phyloP scores from a whole-genome alignment of 1,284 basidiomycete genomes.

The Schizophyllum commune region DNA sequence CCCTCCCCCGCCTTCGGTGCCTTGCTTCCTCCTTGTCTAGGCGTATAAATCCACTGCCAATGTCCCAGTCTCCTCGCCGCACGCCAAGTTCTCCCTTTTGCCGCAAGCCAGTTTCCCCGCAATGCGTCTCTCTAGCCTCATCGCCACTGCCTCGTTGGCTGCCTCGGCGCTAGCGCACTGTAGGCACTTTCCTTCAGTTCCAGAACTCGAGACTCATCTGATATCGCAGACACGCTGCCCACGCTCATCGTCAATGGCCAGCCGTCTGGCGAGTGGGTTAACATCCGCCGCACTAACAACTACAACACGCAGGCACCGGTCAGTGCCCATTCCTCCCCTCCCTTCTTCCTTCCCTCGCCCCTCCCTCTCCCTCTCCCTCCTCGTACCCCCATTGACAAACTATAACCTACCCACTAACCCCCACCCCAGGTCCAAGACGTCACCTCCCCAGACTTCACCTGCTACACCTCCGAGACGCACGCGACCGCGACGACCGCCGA shows the following conservation, averaged over 20 bases:
- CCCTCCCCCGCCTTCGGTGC: no score
- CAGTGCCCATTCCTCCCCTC: neutral
- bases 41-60: neutral
- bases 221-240: slow-evolving; percentile 30
- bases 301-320: slow-evolving; percentile 33
- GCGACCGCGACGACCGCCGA: slow-evolving; percentile 25
- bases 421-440: slow-evolving; percentile 24
- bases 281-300: slow-evolving; percentile 38
- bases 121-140: neutral
- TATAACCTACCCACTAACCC: neutral
- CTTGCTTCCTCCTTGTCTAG: neutral
- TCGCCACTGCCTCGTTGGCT: neutral
- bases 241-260: slow-evolving; percentile 30
- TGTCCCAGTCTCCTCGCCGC: neutral
- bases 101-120: no score
- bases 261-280: slow-evolving; percentile 29
- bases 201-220: neutral
- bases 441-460: slow-evolving; percentile 29
- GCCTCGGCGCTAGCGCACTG: neutral
- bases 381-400: neutral
- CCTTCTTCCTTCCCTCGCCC: neutral
- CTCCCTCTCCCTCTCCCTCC: neutral
- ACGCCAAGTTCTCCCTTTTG: no score
- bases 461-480: slow-evolving; percentile 28
- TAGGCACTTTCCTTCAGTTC: neutral